phyloP scores from a whole-genome alignment of 805 yeast genomes.

The Candida sanyiensis region DNA sequence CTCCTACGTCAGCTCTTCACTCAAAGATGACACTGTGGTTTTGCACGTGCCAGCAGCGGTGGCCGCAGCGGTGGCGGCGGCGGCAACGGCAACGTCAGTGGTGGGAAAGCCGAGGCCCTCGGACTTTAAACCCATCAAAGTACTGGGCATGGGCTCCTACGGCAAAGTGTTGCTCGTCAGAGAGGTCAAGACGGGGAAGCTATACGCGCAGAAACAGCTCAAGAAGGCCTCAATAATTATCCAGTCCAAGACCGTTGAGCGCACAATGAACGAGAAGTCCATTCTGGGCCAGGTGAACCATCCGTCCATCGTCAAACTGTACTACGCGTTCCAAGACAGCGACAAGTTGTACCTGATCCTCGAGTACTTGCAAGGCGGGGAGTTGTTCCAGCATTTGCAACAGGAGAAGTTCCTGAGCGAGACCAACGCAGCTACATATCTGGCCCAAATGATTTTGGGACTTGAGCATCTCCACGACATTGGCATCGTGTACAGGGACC shows the following conservation, averaged over 20 bases:
- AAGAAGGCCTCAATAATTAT: conserved; percentile 77
- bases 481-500: conserved; percentile 92
- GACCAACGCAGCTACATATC: conserved; percentile 87
- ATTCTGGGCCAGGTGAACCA: conserved; percentile 68
- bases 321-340: conserved; percentile 78
- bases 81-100: not conserved
- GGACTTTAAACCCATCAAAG: conserved; percentile 72
- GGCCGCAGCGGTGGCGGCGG: no score
- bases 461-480: conserved; percentile 90
- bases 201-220: conserved; percentile 84
- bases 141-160: conserved; percentile 82
- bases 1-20: conserved; percentile 25
- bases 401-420: conserved; percentile 91
- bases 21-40: not conserved
- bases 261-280: conserved; percentile 75
- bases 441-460: conserved; percentile 90
- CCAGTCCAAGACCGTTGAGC: conserved; percentile 49
- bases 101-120: conserved; percentile 25
- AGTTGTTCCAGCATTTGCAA: conserved; percentile 89
- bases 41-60: no score
- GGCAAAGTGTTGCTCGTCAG: conserved; percentile 80
- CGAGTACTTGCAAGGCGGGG: conserved; percentile 89
- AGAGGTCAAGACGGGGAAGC: conserved; percentile 51
- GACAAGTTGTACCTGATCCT: conserved; percentile 68
- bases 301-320: conserved; percentile 76